Evolutionary conservation across 345 rosid species (phyloP).

Genomic region (Rhodamnia rubescens): DNA sequence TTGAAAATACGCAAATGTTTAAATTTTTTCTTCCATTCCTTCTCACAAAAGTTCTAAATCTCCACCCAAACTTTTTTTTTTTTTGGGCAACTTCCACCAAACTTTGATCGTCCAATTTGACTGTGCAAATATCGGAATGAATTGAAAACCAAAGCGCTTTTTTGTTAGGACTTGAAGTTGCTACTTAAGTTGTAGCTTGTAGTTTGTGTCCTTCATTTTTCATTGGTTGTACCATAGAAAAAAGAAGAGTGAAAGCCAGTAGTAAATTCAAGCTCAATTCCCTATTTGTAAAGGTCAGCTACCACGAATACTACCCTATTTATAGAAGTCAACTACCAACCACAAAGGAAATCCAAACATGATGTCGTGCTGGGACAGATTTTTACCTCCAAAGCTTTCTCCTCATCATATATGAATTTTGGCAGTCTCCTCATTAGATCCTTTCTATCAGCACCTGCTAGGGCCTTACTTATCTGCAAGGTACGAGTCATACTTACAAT

Average conservation of each 20-base stretch:
- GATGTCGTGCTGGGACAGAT: not conserved
- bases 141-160: not conserved
- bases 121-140: not conserved
- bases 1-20: not conserved
- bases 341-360: not conserved
- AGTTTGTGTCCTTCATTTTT: not conserved
- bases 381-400: constrained; percentile 38
- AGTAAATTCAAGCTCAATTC: not conserved
- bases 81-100: not conserved
- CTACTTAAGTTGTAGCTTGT: not conserved
- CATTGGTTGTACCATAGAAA: not conserved
- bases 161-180: not conserved
- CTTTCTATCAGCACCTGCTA: constrained; percentile 28
- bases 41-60: not conserved
- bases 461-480: constrained; percentile 25
- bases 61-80: not conserved
- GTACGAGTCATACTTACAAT: not conserved
- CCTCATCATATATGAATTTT: constrained; percentile 40
- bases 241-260: not conserved
- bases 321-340: not conserved
- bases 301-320: not conserved
- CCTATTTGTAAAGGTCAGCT: not conserved
- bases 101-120: not conserved
- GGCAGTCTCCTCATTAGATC: constrained; percentile 39
- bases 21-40: not conserved